These are phyloP conservation scores for Trypanosoma platydactyli DNA, from an alignment of 208 protist genomes.

Conservation along the genomic window DNA sequence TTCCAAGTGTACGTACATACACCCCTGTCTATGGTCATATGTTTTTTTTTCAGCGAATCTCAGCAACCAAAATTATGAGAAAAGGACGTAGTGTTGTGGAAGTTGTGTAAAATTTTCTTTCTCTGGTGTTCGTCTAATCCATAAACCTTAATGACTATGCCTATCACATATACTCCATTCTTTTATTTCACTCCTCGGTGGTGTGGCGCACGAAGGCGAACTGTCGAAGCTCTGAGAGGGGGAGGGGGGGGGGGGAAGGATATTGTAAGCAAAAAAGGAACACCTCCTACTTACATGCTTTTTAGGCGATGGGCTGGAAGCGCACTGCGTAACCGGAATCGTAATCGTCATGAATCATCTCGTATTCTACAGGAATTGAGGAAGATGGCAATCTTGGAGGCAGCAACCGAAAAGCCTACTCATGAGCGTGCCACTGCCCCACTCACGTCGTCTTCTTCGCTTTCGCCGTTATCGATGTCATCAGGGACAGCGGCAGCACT, in stretches of 20 bases:
- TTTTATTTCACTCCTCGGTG: not conserved
- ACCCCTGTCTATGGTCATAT: too few species aligned
- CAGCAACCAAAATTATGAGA: too few species aligned
- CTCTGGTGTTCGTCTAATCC: too few species aligned
- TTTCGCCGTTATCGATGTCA: constrained; percentile 33
- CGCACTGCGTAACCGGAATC: constrained; percentile 14
- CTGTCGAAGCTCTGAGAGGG: too few species aligned
- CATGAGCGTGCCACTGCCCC: constrained; percentile 24
- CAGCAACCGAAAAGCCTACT: constrained; percentile 15
- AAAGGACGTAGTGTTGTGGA: too few species aligned
- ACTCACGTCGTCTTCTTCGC: constrained; percentile 33
- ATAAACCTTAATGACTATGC: too few species aligned
- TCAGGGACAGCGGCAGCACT: constrained; percentile 24
- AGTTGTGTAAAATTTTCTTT: too few species aligned
- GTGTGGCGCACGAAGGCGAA: too few species aligned
- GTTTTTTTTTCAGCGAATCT: too few species aligned
- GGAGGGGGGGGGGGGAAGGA: not conserved
- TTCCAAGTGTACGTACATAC: too few species aligned
- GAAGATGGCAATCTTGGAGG: constrained; percentile 27
- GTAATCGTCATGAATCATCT: not conserved
- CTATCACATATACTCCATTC: not conserved
- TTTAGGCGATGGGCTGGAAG: constrained; percentile 16
- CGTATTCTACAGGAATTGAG: constrained; percentile 16
- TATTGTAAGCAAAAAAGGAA: not conserved
- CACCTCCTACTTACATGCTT: constrained; percentile 6